phyloP scores from a whole-genome alignment of 2,329 filamentous ascomycete genomes.

The Claviceps pusilla region DNA sequence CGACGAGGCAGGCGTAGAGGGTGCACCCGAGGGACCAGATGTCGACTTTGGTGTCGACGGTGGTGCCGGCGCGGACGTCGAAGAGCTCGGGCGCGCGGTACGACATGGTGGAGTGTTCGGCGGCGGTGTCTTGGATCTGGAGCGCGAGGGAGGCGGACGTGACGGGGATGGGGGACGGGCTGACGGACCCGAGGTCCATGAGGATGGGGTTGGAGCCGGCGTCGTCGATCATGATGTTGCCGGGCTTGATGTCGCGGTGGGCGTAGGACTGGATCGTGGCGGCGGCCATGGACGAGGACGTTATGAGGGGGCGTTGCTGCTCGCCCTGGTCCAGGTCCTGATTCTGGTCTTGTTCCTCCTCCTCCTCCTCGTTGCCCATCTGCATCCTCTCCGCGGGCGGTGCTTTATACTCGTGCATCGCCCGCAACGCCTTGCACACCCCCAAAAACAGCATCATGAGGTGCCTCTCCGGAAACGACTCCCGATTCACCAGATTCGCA shows the following conservation, averaged over 20 bases:
- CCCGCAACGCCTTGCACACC: constrained; percentile 72
- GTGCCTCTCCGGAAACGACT: constrained; percentile 70
- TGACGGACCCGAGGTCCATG: constrained; percentile 91
- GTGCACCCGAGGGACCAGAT: constrained; percentile 97
- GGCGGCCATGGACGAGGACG: neutral
- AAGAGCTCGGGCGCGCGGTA: constrained; percentile 96
- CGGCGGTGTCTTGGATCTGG: constrained; percentile 83
- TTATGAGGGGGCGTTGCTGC: constrained; percentile 70
- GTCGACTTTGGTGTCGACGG: constrained; percentile 91
- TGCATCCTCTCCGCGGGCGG: constrained; percentile 35
- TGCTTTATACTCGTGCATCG: constrained; percentile 74
- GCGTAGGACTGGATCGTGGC: constrained; percentile 55
- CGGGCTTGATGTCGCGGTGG: constrained; percentile 91
- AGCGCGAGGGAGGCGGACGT: constrained; percentile 82
- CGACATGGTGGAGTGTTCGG: constrained; percentile 95
- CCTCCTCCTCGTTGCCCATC: constrained; percentile 30
- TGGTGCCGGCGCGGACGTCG: constrained; percentile 84
- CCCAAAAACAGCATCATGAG: constrained; percentile 85
- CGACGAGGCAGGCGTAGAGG: constrained; percentile 90
- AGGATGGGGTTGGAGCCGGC: constrained; percentile 77
- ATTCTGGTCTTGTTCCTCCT: constrained; percentile 15
- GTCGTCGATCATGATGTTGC: constrained; percentile 97
- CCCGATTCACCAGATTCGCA: constrained; percentile 92
- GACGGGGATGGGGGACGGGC: constrained; percentile 73
- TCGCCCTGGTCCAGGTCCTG: constrained; percentile 40